Percentiles rank a stretch among this genome's conserved stretches.
These are phyloP conservation scores for Teratosphaeriaceae sp. DNA, from an alignment of 2,329 filamentous ascomycete genomes.

Conservation along the genomic window DNA sequence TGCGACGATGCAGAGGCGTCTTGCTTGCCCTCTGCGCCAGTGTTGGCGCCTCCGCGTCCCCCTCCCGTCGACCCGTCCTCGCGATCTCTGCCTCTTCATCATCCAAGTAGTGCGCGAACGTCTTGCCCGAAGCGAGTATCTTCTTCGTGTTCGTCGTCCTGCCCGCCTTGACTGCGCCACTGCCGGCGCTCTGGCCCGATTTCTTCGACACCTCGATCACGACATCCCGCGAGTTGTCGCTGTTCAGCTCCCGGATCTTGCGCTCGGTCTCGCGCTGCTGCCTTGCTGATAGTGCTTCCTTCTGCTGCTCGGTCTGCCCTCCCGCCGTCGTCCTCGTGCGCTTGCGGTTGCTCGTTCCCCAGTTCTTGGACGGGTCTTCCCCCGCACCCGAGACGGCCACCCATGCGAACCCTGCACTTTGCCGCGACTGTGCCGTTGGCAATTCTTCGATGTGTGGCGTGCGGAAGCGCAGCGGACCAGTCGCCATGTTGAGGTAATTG, in stretches of 20 bases:
- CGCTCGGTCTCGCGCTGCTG: constrained; percentile 76
- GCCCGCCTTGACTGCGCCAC: constrained; percentile 41
- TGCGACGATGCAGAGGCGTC: constrained; percentile 28
- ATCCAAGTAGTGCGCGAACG: constrained; percentile 74
- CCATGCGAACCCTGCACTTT: constrained; percentile 87
- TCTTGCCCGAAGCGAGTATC: constrained; percentile 74
- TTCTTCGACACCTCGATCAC: constrained; percentile 58
- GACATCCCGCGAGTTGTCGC: constrained; percentile 62
- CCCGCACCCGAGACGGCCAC: constrained; percentile 67
- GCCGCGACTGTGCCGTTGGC: constrained; percentile 55
- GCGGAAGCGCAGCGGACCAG: constrained; percentile 24
- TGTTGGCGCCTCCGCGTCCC: constrained; percentile 17
- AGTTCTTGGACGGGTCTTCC: constrained; percentile 45
- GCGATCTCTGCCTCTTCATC: constrained; percentile 62
- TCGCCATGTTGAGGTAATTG: constrained; percentile 15
- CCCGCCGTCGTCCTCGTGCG: constrained; percentile 53
- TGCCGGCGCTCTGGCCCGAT: constrained; percentile 33
- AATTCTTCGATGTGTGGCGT: constrained; percentile 78
- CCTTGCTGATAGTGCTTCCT: constrained; percentile 66
- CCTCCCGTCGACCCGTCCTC: constrained; percentile 25
- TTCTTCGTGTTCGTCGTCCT: constrained; percentile 65
- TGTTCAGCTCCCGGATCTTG: constrained; percentile 74
- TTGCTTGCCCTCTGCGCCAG: constrained; percentile 27
- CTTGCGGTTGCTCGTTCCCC: constrained; percentile 50
- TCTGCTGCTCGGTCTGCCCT: constrained; percentile 28